Percentiles rank a stretch among this genome's conserved stretches.
These are phyloP conservation scores for Cercospora sojina DNA, from an alignment of 2,329 filamentous ascomycete species.

Conservation along the genomic window DNA sequence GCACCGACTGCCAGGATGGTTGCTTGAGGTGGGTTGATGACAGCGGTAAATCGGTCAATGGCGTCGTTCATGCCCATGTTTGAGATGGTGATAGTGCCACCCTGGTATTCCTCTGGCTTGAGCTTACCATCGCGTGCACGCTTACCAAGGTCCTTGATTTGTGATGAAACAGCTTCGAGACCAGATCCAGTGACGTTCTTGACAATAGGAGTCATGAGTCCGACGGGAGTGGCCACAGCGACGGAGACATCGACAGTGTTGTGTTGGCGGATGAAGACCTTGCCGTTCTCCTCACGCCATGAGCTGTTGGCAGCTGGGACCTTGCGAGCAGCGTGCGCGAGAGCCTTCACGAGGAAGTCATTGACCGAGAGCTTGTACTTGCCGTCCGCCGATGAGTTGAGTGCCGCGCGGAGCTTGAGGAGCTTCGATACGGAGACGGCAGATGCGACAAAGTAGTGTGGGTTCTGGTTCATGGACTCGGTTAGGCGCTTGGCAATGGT, in stretches of 20 bases:
- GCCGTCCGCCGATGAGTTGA: conserved; percentile 85
- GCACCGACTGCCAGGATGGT: conserved; percentile 93
- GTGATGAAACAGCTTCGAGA: conserved; percentile 79
- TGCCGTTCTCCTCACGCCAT: conserved; percentile 74
- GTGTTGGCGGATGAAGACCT: conserved; percentile 83
- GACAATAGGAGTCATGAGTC: conserved; percentile 97
- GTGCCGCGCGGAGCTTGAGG: conserved; percentile 88
- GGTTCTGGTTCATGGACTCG: conserved; percentile 88
- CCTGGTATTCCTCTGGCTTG: conserved; percentile 99
- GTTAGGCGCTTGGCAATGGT: conserved; percentile 89
- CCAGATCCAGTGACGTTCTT: conserved; percentile 83
- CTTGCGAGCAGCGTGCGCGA: conserved; percentile 83
- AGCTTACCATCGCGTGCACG: conserved; percentile 95
- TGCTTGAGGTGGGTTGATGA: conserved; percentile 98
- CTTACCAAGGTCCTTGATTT: conserved; percentile 96
- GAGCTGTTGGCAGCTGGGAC: conserved; percentile 94
- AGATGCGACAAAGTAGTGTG: conserved; percentile 95
- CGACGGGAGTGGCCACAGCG: conserved; percentile 86
- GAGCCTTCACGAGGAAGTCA: conserved; percentile 98
- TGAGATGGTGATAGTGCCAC: conserved; percentile 97
- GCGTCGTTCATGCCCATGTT: conserved; percentile 99
- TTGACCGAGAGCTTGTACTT: conserved; percentile 99
- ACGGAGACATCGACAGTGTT: conserved; percentile 92
- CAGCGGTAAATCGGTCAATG: conserved; percentile 93
- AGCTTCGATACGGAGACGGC: conserved; percentile 92